Base-by-base conservation (phyloP, 306 rosid genomes). In the Rosa multiflora region DNA sequence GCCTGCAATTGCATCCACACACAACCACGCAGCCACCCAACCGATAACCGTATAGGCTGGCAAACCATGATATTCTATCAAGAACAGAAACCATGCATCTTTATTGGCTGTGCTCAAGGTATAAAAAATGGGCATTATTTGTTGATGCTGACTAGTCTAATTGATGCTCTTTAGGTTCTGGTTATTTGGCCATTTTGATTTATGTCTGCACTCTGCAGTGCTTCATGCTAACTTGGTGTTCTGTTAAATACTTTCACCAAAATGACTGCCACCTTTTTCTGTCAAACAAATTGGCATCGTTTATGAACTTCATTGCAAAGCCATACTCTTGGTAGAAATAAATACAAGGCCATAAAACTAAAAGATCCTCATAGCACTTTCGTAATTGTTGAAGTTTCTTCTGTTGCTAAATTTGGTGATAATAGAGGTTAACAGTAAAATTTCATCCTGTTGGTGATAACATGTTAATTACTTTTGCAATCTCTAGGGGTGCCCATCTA, bases 401-500 rank as follows among this genome's bases (percentile, higher is more conserved):
- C 49, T 59, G 20, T 55, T 23, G 6, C 29, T 52, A 11, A 64
- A 21, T 74, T 13, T 39, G 35, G 55, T n/a, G 51, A 32, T 48
- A 12, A 48, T 59, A 12, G 67, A 68, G 58, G 43, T 26, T 21
- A 42, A 73, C 26, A 73, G 43, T 32, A 77, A 58, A 35, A 8
- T 66, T 48, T 77, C 11, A 43, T 53, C 43, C 73, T 70, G 26
- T 79, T 80, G 82, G 48, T 62, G 71, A 75, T 82, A 55, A 83
- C 70, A 74, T 53, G 73, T 81, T 59, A 67, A 20, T 73, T 23
- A 63, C 62, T 53, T 78, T 72, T 86, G 81, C 72, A 67, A 67
- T 82, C 56, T 77, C 13, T 76, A 95, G 99, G 99, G 99, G 26
- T 96, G 99, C 78, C 99, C 99, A 35, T 86, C 99, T 76, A 96